Base-by-base conservation (phyloP, 345 rosid genomes). In the Salix udensis region DNA sequence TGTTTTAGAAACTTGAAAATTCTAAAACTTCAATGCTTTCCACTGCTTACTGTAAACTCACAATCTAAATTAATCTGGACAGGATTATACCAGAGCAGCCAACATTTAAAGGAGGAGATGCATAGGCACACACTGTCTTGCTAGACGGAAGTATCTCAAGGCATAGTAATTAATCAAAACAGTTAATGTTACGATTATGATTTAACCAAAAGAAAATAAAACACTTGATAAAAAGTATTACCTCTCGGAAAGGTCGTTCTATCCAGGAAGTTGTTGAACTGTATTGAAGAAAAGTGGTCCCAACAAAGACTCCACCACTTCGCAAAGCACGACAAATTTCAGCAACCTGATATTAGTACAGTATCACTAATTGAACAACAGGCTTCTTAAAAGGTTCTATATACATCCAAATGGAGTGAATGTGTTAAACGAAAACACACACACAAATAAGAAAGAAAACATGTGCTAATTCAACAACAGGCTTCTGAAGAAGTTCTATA, bases 291-390 rank as follows among this genome's bases (percentile, higher is more conserved):
- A 96, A 93, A 44, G 97, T 96, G 34, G 93, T 91, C 75, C 98
- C 98, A 19, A 91, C 97, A 84, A 93, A 91, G 21, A 96, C 91
- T 75, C 97, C 98, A 53, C 97, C 98, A 46, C 94, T 91, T 82
- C 89, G 84, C 77, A 91, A 78, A 73, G 86, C 78, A 71, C 99
- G 94, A 68, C 90, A 84, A 74, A 96, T 93, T 88, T 96, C 98
- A 81, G 99, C 96, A 83, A 96, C 72, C 97, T 91, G 89, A 67
- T 64, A 75, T 26, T 23, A 67, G 42, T 4, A 76, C 12, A 46
- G 44, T 44, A 39, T 37, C 76, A 74, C 10, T 39, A 70, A 23
- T 24, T 48, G 48, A 61, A 52, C n/a, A 50, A 30, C 55, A 53
- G 42, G 28, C 18, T 52, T 21, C 48, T 3, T 14, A 60, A 64